phyloP scores from a whole-genome alignment of 805 yeast genomes.

The Candida sphagnicola region DNA sequence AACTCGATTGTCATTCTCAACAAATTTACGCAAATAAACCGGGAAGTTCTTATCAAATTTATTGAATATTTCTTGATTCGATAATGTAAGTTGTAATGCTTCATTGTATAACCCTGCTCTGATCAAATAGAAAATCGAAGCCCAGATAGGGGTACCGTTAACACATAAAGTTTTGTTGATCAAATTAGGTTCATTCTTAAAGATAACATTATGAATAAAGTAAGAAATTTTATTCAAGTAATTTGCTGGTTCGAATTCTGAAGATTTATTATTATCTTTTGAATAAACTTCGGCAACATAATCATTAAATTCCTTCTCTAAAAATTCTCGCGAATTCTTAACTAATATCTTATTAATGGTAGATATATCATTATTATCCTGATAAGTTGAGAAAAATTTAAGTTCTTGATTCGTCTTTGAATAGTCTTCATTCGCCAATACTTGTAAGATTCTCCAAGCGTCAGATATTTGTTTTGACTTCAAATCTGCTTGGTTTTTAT shows the following conservation, averaged over 20 bases:
- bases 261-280: conserved; percentile 44
- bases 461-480: conserved; percentile 71
- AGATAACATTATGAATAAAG: conserved; percentile 40
- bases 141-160: conserved; percentile 94
- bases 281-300: conserved; percentile 65
- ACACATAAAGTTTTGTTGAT: conserved; percentile 41
- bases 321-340: conserved; percentile 50
- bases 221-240: conserved; percentile 68
- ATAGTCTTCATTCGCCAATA: conserved; percentile 38
- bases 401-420: conserved; percentile 32
- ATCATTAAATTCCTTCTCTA: conserved; percentile 75
- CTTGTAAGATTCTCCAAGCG: conserved; percentile 64
- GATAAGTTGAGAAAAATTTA: conserved; percentile 22
- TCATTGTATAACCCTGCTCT: conserved; percentile 82
- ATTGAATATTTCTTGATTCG: conserved; percentile 68
- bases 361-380: conserved; percentile 14
- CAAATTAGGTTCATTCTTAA: conserved; percentile 25
- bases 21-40: conserved; percentile 66
- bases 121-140: conserved; percentile 74
- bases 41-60: conserved; percentile 86
- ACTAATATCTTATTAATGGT: conserved; percentile 44
- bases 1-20: conserved; percentile 46
- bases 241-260: conserved; percentile 48
- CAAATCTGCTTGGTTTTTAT: conserved; percentile 54
- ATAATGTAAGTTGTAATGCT: conserved; percentile 64